Percentiles rank a stretch among this genome's conserved stretches.
phyloP scores from a whole-genome alignment of 257 asterid genomes.

The Leptodermis oblonga region DNA sequence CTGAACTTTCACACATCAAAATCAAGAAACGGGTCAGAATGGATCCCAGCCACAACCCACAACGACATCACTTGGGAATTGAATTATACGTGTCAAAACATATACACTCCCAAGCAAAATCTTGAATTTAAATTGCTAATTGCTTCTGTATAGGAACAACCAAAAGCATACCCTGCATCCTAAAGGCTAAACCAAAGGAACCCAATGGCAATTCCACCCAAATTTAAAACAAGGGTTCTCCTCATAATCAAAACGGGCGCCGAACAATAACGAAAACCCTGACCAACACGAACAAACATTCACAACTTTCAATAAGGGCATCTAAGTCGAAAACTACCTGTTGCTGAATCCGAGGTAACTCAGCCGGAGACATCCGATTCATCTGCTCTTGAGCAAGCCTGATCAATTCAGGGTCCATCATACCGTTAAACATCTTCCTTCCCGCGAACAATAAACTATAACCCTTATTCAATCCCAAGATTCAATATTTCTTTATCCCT shows the following conservation, averaged over 20 bases:
- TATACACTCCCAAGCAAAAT: too few relatives aligned
- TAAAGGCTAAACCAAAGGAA: too few relatives aligned
- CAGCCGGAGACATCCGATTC: constrained; percentile 97
- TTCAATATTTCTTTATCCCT: not conserved
- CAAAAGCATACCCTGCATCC: not conserved
- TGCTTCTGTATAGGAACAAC: not conserved
- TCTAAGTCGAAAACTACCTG: constrained; percentile 67
- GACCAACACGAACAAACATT: too few relatives aligned
- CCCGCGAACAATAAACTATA: too few relatives aligned
- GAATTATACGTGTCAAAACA: too few relatives aligned
- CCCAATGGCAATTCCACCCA: not conserved
- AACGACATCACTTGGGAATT: not conserved
- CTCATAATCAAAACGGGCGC: not conserved
- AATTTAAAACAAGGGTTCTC: constrained; percentile 5
- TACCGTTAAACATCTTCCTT: constrained; percentile 60
- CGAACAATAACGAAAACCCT: too few relatives aligned
- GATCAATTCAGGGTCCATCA: constrained; percentile 96
- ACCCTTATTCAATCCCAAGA: not conserved
- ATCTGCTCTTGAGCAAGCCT: constrained; percentile 98
- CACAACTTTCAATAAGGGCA: not conserved
- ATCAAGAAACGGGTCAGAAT: too few relatives aligned
- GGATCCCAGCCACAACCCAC: too few relatives aligned
- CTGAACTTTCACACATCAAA: too few relatives aligned
- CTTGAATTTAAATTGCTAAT: not conserved
- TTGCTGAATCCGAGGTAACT: constrained; percentile 86